phyloP scores from a whole-genome alignment of 2,329 filamentous ascomycete species.

The Fusarium phyllophilum region DNA sequence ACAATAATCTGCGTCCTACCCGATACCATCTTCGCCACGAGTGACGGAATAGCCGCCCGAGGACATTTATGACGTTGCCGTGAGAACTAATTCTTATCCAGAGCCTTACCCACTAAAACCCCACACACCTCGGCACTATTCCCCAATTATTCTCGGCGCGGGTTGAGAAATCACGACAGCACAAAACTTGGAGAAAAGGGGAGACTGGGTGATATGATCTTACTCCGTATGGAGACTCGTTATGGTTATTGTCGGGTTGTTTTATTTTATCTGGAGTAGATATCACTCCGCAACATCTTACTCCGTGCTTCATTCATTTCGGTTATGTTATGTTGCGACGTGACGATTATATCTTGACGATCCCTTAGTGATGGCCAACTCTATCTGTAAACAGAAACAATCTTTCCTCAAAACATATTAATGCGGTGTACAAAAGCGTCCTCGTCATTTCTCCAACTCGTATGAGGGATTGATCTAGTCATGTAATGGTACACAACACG shows the following conservation, averaged over 20 bases:
- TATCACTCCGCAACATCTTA: neutral
- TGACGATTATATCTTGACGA: neutral
- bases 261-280: neutral
- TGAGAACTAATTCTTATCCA: conserved; percentile 12
- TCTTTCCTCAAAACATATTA: neutral
- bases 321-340: neutral
- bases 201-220: neutral
- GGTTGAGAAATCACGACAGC: neutral
- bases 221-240: neutral
- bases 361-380: neutral
- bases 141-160: conserved; percentile 25
- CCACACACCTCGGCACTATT: conserved; percentile 24
- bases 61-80: conserved; percentile 8
- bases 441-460: conserved; percentile 7
- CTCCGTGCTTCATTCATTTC: neutral
- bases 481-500: neutral
- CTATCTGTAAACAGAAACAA: neutral
- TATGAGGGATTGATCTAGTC: conserved; percentile 10
- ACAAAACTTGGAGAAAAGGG: conserved; percentile 18
- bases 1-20: neutral
- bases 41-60: neutral
- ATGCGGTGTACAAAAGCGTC: neutral
- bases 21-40: conserved; percentile 11
- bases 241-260: conserved; percentile 13
- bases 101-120: conserved; percentile 3